Conservation (phyloP, 495 filamentous ascomycete genomes). For the Acidomyces sp. region DNA sequence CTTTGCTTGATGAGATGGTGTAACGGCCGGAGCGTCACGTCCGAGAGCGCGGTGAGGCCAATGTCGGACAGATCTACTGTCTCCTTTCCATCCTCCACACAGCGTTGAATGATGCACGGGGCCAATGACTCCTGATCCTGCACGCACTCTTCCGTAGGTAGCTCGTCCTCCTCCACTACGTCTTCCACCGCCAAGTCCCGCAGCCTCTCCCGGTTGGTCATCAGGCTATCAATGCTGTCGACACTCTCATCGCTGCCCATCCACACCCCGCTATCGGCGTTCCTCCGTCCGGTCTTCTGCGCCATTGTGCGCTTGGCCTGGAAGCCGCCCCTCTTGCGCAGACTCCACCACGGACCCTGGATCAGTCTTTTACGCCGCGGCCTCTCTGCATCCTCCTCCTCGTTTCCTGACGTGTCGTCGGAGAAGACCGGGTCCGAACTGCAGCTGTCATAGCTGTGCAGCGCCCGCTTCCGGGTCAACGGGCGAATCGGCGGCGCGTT, state of each 20-base stretch:
- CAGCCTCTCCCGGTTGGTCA: conserved; percentile 6
- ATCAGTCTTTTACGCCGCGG: conserved; percentile 12
- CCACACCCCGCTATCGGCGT: conserved; percentile 74
- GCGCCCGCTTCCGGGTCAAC: conserved; percentile 2
- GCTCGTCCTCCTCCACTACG: conserved; percentile 28
- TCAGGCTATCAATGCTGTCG: conserved; percentile 12
- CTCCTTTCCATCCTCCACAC: conserved; percentile 38
- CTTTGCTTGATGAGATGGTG: conserved; percentile 43
- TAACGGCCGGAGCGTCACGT: conserved; percentile 41
- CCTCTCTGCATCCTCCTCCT: background rate
- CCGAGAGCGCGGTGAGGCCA: conserved; percentile 23
- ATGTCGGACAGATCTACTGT: conserved; percentile 19
- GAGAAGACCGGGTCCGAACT: conserved; percentile 22
- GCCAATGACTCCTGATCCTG: conserved; percentile 3
- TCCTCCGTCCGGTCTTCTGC: conserved; percentile 45
- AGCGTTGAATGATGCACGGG: conserved; percentile 32
- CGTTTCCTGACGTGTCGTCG: conserved; percentile 5
- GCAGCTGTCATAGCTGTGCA: conserved; percentile 10
- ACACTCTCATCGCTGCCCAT: conserved; percentile 51
- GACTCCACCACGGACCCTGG: conserved; percentile 16
- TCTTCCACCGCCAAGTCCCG: conserved; percentile 11
- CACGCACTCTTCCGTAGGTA: conserved; percentile 22
- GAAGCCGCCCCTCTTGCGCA: background rate
- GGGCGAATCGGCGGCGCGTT: background rate
- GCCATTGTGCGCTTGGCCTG: conserved; percentile 29